These are phyloP conservation scores for Elongisporangium undulatum DNA, from an alignment of 352 stramenopile species.

Conservation along the genomic window DNA sequence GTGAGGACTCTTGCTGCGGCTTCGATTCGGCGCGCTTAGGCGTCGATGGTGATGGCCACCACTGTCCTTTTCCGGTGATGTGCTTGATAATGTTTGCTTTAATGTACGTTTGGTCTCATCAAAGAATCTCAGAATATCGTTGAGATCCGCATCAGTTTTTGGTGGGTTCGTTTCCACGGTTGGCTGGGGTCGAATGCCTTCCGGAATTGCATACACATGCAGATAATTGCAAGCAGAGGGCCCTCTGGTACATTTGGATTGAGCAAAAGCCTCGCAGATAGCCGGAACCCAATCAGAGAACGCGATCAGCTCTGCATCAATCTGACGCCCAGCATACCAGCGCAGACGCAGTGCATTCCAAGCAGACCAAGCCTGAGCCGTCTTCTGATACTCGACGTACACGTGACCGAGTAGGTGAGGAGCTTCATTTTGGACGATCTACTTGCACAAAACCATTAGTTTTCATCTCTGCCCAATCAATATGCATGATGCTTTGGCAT, in stretches of 20 bases:
- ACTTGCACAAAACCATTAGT: not conserved
- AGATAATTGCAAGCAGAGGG: constrained; percentile 14
- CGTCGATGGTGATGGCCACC: not conserved
- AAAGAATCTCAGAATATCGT: not conserved
- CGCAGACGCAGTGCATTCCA: constrained; percentile 11
- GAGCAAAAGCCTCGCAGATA: constrained; percentile 8
- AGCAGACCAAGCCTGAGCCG: constrained; percentile 7
- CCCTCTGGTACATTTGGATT: constrained; percentile 8
- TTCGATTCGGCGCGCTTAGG: not conserved
- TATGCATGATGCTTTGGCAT: not conserved
- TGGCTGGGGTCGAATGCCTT: not conserved
- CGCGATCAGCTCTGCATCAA: constrained; percentile 9
- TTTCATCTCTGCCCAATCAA: not conserved
- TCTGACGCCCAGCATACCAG: constrained; percentile 13
- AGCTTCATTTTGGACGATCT: constrained; percentile 21
- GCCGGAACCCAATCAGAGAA: constrained; percentile 9
- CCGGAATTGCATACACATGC: constrained; percentile 3
- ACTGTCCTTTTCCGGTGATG: not conserved
- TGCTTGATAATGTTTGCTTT: no score
- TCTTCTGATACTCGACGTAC: constrained; percentile 17
- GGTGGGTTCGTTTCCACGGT: not conserved
- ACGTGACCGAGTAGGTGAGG: constrained; percentile 19
- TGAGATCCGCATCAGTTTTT: not conserved
- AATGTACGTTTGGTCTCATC: not conserved
- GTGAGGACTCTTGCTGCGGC: not conserved